Base-by-base conservation (phyloP, 163 green algal genomes). In the Scenedesmus sp. region DNA sequence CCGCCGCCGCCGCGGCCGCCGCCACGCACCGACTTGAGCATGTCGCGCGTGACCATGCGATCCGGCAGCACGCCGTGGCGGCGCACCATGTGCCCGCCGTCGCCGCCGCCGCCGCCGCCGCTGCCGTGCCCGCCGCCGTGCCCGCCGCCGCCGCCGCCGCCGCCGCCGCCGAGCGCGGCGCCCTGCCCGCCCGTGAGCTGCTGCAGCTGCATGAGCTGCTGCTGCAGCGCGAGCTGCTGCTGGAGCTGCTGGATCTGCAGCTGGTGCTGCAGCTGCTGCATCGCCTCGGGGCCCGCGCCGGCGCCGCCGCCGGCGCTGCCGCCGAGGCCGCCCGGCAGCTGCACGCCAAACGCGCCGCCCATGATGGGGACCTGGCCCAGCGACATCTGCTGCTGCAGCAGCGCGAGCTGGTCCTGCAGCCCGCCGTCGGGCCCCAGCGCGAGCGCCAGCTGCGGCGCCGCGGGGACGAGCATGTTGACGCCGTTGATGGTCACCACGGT, bases 361-460 rank as follows among this genome's bases (percentile, higher is more conserved):
- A 80, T 67, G 13, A 81, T 7, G 4, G 62, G 62, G 15, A 81
- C 18, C 24, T 73, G 73, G 15, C 48, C 36, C 33, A 72, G 58
- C 5, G 72, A 60, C 33, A 80, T 15, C 31, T 80, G 72, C 60
- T 73, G 72, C 60, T 80, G 72, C 34, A n/a, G n/a, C n/a, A n/a
- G n/a, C n/a, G n/a, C n/a, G n/a, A n/a, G n/a, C n/a, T n/a, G n/a
- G n/a, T n/a, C n/a, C n/a, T n/a, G n/a, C n/a, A n/a, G n/a, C 4
- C n/a, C 31, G 4, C 4, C 6, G 26, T 34, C 28, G 17, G 57
- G 17, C 57, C 11, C n/a, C 34, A 69, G 60, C 26, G 62, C 36
- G 22, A 81, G 62, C 74, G 75, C 62, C 74, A 81, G 63, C 74
- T 75, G 62, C 56, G 74, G 33, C 18, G 62, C 63, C 22, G 74